Base-by-base conservation (phyloP, 139 green algal species). In the Auxenochlorella protothecoides region DNA sequence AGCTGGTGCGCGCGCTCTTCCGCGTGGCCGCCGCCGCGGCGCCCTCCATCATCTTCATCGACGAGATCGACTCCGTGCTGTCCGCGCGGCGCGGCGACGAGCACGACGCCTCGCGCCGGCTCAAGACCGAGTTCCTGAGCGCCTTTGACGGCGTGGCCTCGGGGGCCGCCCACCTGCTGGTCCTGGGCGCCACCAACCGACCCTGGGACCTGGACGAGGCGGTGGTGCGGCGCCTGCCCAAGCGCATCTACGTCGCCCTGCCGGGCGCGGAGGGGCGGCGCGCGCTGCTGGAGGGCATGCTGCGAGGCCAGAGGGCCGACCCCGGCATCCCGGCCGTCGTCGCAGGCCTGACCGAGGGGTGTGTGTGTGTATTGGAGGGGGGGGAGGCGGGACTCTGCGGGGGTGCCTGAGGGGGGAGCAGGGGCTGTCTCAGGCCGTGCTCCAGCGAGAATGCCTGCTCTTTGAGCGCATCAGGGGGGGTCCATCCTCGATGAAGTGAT, bases 91-190 rank as follows among this genome's bases (percentile, higher is more conserved):
- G 70, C 3, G 74, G 80, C 78, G 86, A 85, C 13, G 93, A 98
- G 85, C 93, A 98, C 78, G 93, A 98, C 72, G 86, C 90, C 72
- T 96, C 87, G 73, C 80, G 93, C 16, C 85, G 93, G 0, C 76
- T 98, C 10, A 98, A 98, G 81, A 97, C 93, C 0, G 87, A 98
- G 80, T 89, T 98, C 69, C 84, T 98, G 70, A 82, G 96, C 57
- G 65, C 81, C 59, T 83, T 85, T 76, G 80, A 85, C 55, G 77
- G 80, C n/a, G 74, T 83, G 27, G 72, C 86, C 3, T 80, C 74
- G 7, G 77, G 69, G 74, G 65, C 55, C n/a, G 76, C 81, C 51
- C 64, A 80, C n/a, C 78, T 97, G 62, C 85, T 96, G 59, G 74
- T 97, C 11, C 80, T 97, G 14, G 93, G 94, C 6, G 93, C 94